phyloP scores from a whole-genome alignment of 805 yeast genomes.

The Monosporozyma servazzii region DNA sequence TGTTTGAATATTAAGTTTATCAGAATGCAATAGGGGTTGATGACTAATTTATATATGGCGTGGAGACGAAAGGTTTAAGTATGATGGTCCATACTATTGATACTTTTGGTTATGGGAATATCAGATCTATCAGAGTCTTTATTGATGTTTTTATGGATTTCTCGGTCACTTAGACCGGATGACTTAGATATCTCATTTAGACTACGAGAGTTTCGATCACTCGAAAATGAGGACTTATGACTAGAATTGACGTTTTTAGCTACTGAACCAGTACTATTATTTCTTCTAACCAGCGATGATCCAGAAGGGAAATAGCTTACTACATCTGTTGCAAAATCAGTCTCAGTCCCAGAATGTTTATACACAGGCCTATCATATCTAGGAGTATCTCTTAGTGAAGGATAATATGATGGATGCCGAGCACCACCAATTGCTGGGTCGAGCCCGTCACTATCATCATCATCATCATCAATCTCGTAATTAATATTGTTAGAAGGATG shows the following conservation, averaged over 20 bases:
- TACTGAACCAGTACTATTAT: constrained; percentile 17
- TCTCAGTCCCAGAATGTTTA: background rate
- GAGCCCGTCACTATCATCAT: background rate
- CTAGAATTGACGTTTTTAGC: constrained; percentile 6
- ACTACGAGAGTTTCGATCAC: background rate
- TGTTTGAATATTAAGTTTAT: background rate
- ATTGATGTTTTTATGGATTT: background rate
- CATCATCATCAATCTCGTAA: background rate
- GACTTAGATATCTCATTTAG: background rate
- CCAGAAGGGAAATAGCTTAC: constrained; percentile 11
- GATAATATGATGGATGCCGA: background rate
- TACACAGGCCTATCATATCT: background rate
- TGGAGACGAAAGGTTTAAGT: background rate
- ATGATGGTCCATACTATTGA: constrained; percentile 10
- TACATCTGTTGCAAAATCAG: constrained; percentile 6
- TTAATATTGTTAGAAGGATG: background rate
- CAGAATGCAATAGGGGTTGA: background rate
- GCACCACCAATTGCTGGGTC: background rate
- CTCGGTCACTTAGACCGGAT: background rate
- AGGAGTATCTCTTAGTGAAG: background rate
- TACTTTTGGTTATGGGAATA: constrained; percentile 9
- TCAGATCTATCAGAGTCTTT: background rate
- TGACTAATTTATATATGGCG: background rate
- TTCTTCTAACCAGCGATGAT: constrained; percentile 9
- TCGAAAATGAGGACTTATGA: background rate